A percentile compares a stretch with the other conserved stretches of the same genome.
phyloP scores from a whole-genome alignment of 495 filamentous ascomycete genomes.

The Aspergillus carlsbadensis region DNA sequence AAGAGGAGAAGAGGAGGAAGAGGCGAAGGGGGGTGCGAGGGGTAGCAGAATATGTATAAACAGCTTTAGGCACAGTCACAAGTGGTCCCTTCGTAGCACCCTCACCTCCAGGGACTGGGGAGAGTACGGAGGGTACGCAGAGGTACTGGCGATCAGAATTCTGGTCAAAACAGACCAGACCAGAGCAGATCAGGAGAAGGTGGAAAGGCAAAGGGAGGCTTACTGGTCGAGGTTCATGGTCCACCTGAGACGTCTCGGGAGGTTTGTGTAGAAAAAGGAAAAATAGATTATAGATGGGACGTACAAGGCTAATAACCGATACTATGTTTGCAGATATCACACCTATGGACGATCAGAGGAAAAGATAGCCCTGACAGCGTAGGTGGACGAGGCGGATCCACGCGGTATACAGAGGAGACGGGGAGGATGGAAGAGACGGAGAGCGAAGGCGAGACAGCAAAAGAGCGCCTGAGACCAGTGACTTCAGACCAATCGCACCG shows the following conservation, averaged over 20 bases:
- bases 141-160: constrained; percentile 20
- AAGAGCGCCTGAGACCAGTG: neutral
- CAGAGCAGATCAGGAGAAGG: constrained; percentile 9
- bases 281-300: neutral
- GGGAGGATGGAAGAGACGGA: neutral
- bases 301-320: constrained; percentile 2
- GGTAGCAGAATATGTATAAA: constrained; percentile 24
- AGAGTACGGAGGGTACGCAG: constrained; percentile 25
- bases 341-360: neutral
- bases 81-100: constrained; percentile 21
- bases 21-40: constrained; percentile 6
- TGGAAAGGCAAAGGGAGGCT: constrained; percentile 20
- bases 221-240: constrained; percentile 29
- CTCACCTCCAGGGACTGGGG: constrained; percentile 24
- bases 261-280: constrained; percentile 4
- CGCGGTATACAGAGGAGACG: constrained; percentile 7
- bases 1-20: constrained; percentile 15
- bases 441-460: neutral
- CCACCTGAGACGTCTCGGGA: constrained; percentile 4
- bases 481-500: constrained; percentile 21
- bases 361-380: neutral
- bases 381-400: neutral
- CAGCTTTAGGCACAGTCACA: constrained; percentile 30
- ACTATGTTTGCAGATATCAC: constrained; percentile 6
- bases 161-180: constrained; percentile 18